Conservation (phyloP, 2,329 filamentous ascomycete species). For the Alternaria incomplexa region DNA sequence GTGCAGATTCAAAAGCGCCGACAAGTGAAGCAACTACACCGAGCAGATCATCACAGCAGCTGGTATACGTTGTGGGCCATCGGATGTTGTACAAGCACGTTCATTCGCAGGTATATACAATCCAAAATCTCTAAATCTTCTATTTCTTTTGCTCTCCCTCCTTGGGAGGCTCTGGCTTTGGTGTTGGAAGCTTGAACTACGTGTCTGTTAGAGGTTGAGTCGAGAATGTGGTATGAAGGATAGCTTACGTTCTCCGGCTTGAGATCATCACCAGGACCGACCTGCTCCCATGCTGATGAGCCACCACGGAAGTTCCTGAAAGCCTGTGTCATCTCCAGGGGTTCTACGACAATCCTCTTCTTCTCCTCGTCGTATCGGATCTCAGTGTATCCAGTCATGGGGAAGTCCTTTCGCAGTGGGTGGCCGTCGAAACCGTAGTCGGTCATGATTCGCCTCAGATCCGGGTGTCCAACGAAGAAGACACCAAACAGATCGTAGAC, state of each 20-base stretch:
- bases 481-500: conserved; percentile 98
- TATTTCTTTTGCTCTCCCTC: conserved; percentile 93
- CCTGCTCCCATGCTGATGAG: conserved; percentile 67
- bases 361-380: conserved; percentile 99
- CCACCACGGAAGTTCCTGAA: conserved; percentile 98
- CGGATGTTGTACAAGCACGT: conserved; percentile 23
- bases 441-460: conserved; percentile 97
- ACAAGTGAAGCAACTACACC: not conserved
- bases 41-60: not conserved
- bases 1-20: not conserved
- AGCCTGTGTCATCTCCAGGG: conserved; percentile 94
- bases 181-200: conserved; percentile 89
- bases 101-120: conserved; percentile 50
- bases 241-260: conserved; percentile 70
- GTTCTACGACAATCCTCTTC: conserved; percentile 98
- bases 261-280: conserved; percentile 74
- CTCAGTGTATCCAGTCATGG: conserved; percentile 96
- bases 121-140: conserved; percentile 36
- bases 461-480: conserved; percentile 94
- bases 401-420: conserved; percentile 96
- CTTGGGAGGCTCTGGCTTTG: conserved; percentile 87
- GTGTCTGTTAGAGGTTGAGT: conserved; percentile 2
- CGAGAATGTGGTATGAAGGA: not conserved
- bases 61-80: not conserved
- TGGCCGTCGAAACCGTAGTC: conserved; percentile 99